These are phyloP conservation scores for Boletus tylopilopsis DNA, from an alignment of 768 basidiomycete species.

Conservation along the genomic window DNA sequence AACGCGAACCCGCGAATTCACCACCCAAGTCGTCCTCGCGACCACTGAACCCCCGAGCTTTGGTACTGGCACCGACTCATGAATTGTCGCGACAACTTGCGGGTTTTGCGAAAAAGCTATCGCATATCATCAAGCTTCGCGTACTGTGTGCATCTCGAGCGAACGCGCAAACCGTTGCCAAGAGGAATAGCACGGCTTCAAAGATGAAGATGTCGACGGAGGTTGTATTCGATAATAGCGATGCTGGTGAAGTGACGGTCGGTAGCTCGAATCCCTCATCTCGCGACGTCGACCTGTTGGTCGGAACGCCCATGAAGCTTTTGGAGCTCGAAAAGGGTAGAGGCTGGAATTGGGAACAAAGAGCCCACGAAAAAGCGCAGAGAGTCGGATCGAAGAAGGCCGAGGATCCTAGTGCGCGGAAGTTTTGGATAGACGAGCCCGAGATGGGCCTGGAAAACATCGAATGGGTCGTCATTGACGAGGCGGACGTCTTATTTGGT, in stretches of 20 bases:
- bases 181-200: constrained; percentile 40
- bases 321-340: constrained; percentile 55
- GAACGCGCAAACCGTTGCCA: constrained; percentile 36
- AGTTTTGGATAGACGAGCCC: constrained; percentile 45
- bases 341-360: constrained; percentile 48
- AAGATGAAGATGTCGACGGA: constrained; percentile 38
- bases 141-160: constrained; percentile 65
- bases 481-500: constrained; percentile 91
- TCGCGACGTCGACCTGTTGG: constrained; percentile 48
- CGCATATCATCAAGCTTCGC: constrained; percentile 75
- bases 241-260: constrained; percentile 29
- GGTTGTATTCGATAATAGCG: constrained; percentile 17
- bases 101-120: constrained; percentile 64
- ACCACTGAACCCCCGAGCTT: constrained; percentile 62
- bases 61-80: constrained; percentile 86
- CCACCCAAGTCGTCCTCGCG: constrained; percentile 12
- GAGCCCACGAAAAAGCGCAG: constrained; percentile 23
- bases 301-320: constrained; percentile 63
- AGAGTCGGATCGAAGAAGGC: constrained; percentile 25
- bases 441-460: constrained; percentile 64
- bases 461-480: constrained; percentile 90
- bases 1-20: constrained; percentile 31
- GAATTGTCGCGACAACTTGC: constrained; percentile 84
- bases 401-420: constrained; percentile 25
- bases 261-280: constrained; percentile 15